Percentiles rank a stretch among this genome's conserved stretches.
Conservation (phyloP, 148 eudicot species). For the Oxyria digyna region DNA sequence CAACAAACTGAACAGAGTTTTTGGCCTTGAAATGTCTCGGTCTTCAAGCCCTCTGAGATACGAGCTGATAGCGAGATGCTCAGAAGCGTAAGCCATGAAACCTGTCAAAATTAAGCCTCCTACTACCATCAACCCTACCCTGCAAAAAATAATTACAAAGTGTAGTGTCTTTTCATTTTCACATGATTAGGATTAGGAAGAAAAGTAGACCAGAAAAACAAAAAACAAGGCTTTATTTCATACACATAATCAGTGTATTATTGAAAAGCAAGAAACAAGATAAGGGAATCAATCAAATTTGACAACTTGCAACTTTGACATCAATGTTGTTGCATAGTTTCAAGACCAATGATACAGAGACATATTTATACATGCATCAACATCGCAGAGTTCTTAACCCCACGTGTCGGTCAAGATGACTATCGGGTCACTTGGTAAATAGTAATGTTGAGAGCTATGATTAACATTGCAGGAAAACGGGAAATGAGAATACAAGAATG, state of each 20-base stretch:
- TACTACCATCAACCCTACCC: conserved; percentile 80
- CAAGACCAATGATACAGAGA: background rate
- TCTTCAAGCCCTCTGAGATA: conserved; percentile 70
- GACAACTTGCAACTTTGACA: background rate
- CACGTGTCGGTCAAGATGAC: too few relatives aligned
- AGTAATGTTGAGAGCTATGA: too few relatives aligned
- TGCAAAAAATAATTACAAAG: conserved; percentile 17
- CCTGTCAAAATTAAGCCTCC: conserved; percentile 73
- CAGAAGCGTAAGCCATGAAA: conserved; percentile 88
- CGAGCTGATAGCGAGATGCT: conserved; percentile 69
- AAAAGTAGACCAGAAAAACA: too few relatives aligned
- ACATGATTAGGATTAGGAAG: too few relatives aligned
- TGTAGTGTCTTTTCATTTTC: background rate
- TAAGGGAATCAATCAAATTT: background rate
- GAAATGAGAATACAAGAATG: too few relatives aligned
- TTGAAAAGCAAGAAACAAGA: background rate
- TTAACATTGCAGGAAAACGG: too few relatives aligned
- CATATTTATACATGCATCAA: background rate
- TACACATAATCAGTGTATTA: background rate
- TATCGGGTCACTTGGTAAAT: too few relatives aligned
- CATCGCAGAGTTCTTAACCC: background rate
- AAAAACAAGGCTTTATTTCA: too few relatives aligned
- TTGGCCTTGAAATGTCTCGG: conserved; percentile 34
- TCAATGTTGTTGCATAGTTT: background rate
- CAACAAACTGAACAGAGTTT: conserved; percentile 34